These are phyloP conservation scores for Pyrrhoderma noxium DNA, from an alignment of 1,284 basidiomycete species.

Conservation along the genomic window DNA sequence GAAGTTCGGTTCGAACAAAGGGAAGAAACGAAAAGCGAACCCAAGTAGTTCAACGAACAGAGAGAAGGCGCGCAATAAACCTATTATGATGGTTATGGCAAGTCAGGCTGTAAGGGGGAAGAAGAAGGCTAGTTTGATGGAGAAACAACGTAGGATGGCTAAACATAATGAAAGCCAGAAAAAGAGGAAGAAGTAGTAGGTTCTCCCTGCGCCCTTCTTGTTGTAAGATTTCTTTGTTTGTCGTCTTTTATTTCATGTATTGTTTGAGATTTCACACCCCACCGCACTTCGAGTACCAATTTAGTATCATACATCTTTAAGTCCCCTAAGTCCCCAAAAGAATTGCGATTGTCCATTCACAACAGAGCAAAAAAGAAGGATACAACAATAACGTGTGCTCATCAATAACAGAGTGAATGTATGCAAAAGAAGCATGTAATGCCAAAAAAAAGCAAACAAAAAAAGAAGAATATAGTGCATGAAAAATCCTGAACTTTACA, in stretches of 20 bases:
- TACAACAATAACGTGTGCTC: too few relatives aligned
- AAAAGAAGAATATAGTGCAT: neutral
- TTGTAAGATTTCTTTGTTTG: neutral
- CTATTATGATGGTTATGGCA: conserved; percentile 86
- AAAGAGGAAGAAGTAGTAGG: conserved; percentile 30
- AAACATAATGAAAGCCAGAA: conserved; percentile 68
- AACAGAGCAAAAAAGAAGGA: neutral
- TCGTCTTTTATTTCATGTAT: neutral
- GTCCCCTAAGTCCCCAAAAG: too few relatives aligned
- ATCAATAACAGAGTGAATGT: too few relatives aligned
- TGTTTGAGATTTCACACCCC: neutral
- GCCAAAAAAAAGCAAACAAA: too few relatives aligned
- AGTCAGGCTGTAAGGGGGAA: conserved; percentile 73
- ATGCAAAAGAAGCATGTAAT: neutral
- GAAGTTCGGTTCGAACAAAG: conserved; percentile 86
- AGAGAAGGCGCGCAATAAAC: conserved; percentile 88
- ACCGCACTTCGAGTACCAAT: too few relatives aligned
- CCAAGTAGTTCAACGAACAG: conserved; percentile 82
- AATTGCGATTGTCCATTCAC: neutral
- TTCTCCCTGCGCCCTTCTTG: neutral
- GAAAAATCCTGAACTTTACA: neutral
- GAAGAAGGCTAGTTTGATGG: conserved; percentile 81
- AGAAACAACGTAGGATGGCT: conserved; percentile 75
- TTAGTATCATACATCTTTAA: too few relatives aligned
- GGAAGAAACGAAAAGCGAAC: conserved; percentile 78